phyloP scores from a whole-genome alignment of 2,329 filamentous ascomycete species.

The Mariannaea sp. region DNA sequence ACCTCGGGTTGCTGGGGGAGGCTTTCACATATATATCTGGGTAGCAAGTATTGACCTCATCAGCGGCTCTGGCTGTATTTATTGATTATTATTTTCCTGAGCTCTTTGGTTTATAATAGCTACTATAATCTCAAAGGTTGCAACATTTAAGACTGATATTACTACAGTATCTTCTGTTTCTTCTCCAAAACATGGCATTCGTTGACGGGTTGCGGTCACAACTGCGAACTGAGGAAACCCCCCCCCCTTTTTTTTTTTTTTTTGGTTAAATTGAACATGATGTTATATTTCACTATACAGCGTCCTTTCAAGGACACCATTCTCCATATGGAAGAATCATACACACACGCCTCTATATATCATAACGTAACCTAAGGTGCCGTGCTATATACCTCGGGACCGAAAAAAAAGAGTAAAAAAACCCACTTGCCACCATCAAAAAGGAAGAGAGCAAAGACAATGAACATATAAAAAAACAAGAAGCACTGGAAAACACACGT shows the following conservation, averaged over 20 bases:
- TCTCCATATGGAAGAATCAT: constrained; percentile 5
- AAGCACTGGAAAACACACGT: too few relatives aligned
- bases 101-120: too few relatives aligned
- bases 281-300: not conserved
- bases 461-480: too few relatives aligned
- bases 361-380: not conserved
- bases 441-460: too few relatives aligned
- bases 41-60: constrained; percentile 16
- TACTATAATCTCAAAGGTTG: not conserved
- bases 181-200: too few relatives aligned
- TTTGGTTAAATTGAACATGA: not conserved
- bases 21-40: not conserved
- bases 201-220: too few relatives aligned
- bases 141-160: not conserved
- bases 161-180: too few relatives aligned
- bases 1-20: constrained; percentile 9
- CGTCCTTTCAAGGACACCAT: not conserved
- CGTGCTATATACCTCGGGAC: not conserved
- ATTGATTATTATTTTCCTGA: too few relatives aligned
- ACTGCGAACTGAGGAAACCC: too few relatives aligned
- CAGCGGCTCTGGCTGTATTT: not conserved
- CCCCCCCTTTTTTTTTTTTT: too few relatives aligned
- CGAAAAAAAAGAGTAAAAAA: too few relatives aligned
- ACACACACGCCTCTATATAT: constrained; percentile 1
- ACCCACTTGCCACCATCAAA: too few relatives aligned